Evolutionary conservation across 2,329 filamentous ascomycete species (phyloP), one percentile per base, ranked within the genome.

Genomic region (Monosporascus cannonballus): DNA sequence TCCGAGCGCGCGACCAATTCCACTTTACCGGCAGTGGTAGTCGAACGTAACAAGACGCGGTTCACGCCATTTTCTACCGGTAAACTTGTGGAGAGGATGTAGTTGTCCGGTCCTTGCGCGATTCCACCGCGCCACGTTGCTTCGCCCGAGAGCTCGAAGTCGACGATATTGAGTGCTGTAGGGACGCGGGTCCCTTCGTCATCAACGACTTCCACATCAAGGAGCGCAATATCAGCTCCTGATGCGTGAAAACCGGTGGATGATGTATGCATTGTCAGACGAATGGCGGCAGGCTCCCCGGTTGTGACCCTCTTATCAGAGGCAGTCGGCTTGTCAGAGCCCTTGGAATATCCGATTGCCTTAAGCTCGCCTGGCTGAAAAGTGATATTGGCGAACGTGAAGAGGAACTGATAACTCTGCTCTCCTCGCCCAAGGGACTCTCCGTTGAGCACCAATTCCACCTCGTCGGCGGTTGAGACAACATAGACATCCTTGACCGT

Each of bases 401-500:
- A 50, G 2, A 50, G 49, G 6, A 30, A 50, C 6, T 39, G 17
- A 25, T 46, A 27, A 15, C 39, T 50, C 39, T 50, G 49, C 3
- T 50, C 17, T 6, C 49, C 49, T 20, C 7, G 41, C 4, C 49
- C 49, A 5, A 50, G 38, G 9, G 49, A 50, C 38, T 50, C 17
- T 18, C 41, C 49, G 20, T 50, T 50, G 11, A 50, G 30, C 20
- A 24, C 17, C 22, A 50, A 39, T 20, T 50, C 49, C 8, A 50
- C 49, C 18, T 50, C 39, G 15, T 50, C 18, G 20, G 49, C 34
- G 11, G 49, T 37, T n/a, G 39, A 50, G 18, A 50, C 38, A 4
- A 50, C 49, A 34, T 47, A 50, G 38, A 50, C 49, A n/a, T 50
- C 41, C 24, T 50, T 50, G 39, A 47, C 39, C 9, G 39, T 50